A percentile compares a stretch with the other conserved stretches of the same genome.
These are phyloP conservation scores for Phanerochaete carnosa DNA, from an alignment of 768 basidiomycete genomes.

Conservation along the genomic window DNA sequence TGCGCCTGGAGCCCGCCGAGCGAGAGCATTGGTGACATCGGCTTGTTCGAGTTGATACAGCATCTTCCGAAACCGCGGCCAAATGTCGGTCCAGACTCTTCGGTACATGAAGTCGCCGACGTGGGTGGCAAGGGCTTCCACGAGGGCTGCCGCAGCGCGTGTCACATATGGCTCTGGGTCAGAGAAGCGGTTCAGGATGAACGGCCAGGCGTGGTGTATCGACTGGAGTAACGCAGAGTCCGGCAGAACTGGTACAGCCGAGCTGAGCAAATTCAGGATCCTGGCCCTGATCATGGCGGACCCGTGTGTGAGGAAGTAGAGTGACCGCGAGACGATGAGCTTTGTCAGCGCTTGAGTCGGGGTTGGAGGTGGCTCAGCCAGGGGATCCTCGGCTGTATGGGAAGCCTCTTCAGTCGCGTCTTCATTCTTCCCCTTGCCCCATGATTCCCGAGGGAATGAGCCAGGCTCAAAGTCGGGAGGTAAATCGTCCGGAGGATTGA, in stretches of 20 bases:
- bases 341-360: conserved; percentile 73
- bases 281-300: conserved; percentile 84
- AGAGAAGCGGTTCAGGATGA: conserved; percentile 76
- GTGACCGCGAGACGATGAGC: conserved; percentile 82
- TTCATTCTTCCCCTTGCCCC: conserved; percentile 37
- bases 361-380: conserved; percentile 51
- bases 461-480: conserved; percentile 33
- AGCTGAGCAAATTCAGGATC: conserved; percentile 71
- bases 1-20: conserved; percentile 46
- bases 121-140: conserved; percentile 67
- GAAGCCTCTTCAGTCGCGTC: conserved; percentile 20
- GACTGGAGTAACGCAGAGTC: conserved; percentile 78
- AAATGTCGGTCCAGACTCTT: conserved; percentile 87
- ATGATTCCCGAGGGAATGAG: conserved; percentile 53
- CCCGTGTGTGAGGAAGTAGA: conserved; percentile 88
- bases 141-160: conserved; percentile 65
- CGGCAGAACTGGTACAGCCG: conserved; percentile 68
- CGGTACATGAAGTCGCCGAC: conserved; percentile 84
- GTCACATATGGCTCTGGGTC: conserved; percentile 80
- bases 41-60: conserved; percentile 57
- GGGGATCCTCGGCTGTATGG: conserved; percentile 30
- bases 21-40: conserved; percentile 65
- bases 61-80: conserved; percentile 76
- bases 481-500: neutral
- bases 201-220: conserved; percentile 92